Base-by-base conservation (phyloP, 169 alveolate genomes). In the Amoebophrya sp. region DNA sequence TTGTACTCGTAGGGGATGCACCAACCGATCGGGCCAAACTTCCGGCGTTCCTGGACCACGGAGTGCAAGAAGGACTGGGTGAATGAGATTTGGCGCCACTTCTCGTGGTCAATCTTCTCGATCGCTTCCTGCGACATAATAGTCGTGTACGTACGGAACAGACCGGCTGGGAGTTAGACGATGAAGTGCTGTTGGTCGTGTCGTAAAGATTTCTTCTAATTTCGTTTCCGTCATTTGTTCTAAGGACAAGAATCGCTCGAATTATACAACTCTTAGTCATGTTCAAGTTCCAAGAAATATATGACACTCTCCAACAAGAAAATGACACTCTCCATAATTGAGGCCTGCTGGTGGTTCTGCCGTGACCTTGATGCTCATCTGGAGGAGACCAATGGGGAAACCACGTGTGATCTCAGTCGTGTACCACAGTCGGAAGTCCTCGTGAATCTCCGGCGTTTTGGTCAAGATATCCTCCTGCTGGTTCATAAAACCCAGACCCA, bases 1-100 rank as follows among this genome's bases (percentile, higher is more conserved):
- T 97, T 98, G 95, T 96, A 98, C 93, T 98, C 99, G 93, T 98
- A 98, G 41, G 99, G 99, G 78, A 98, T 96, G 95, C 99, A 98
- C 98, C 98, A 98, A 40, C 99, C 99, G 41, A 98, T 55, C 24
- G 94, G 92, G 40, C 99, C 99, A 96, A 97, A 98, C 93, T 98
- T 98, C 91, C 98, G 94, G 92, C 99, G 94, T 95, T 98, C 99
- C 89, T 97, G 96, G 39, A 93, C 94, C 55, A 93, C 92, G 90
- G 92, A 89, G 91, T 93, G 94, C 94, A 93, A 98, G 96, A 97
- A 97, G 92, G 99, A 97, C 94, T 96, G 94, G 41, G 98, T 96
- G 93, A 95, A 98, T 41, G 96, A 96, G 41, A 97, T 95, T 78
- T 96, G 93, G 92, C 98, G 96, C 98, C 98, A 98, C 94, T 97